Base-by-base conservation (phyloP, 306 rosid species). In the Castanea mollissima region DNA sequence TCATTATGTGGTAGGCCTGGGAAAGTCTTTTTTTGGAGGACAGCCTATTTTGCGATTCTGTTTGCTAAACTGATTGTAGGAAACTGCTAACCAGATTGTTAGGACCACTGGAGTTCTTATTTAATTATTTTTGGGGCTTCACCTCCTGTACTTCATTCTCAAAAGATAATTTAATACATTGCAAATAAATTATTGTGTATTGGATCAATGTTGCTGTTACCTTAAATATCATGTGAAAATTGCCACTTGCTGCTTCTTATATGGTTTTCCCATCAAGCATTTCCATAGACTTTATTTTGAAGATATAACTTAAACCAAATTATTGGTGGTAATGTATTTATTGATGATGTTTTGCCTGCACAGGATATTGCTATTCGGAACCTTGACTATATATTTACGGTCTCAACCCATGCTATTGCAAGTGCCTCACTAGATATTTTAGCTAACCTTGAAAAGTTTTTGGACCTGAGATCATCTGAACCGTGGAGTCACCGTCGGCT, bases 341-440 rank as follows among this genome's bases (percentile, higher is more conserved):
- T 34, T 23, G 29, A 74, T 46, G 78, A 62, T 75, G 29, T 69
- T 59, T 74, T 16, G 14, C 54, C 13, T 44, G 19, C 70, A 79
- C 97, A 94, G 99, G 98, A 91, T 5, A 89, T 95, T 77, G 96
- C 87, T 38, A 83, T 95, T 76, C 91, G 94, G 81, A 95, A 95
- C 88, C 95, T 91, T 76, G 98, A 95, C 79, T 93, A 92, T 34
- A 82, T 91, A 74, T 90, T 92, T 51, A 80, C 87, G 2, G 90
- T 91, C 82, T 90, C 99, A 32, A 69, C 98, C 46, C 91, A 91
- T 81, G 86, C 97, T 44, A 55, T 90, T 62, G 87, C 94, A 55
- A 87, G 84, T 82, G 90, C 94, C 34, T 83, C 98, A 25, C 82
- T 79, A 21, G 97, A 92, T 83, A 71, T 92, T 85, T 71, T 95